Base-by-base conservation (phyloP, 2,329 filamentous ascomycete genomes). In the Claviceps monticola region DNA sequence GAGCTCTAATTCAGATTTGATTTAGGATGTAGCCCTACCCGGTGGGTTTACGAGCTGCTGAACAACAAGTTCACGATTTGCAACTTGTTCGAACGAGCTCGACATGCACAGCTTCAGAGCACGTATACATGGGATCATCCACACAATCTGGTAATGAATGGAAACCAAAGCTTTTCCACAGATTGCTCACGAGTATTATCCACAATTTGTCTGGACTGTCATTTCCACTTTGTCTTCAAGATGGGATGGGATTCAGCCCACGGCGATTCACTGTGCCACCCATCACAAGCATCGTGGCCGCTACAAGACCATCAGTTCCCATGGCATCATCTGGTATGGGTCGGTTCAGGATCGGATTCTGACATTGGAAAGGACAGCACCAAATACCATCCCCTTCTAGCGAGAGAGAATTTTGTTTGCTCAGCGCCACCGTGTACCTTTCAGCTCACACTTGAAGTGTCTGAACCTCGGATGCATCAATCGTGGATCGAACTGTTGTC, bases 371-470 rank as follows among this genome's bases (percentile, higher is more conserved):
- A 53, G 5, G 61, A 66, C 19, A 53, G 51, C 4, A 58, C 53
- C 14, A 69, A 71, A 52, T 68, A 70, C 50, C 68, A 71, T 37
- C 71, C 70, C 1, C 53, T 70, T 16, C 51, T 65, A 29, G 62
- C 67, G 13, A 59, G 61, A 26, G 66, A 70, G 29, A 53, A 59
- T 14, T 74, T 72, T 49, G 58, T 63, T 23, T 77, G 74, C 60
- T 72, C 69, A 0, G 66, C 69, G 3, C 59, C 60, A 1, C 58
- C 62, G 7, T 77, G 74, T 58, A 65, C 66, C 1, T 68, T 74
- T 42, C 57, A 62, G 21, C 51, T 79, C 39, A 66, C 60, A 1
- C 60, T 80, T 17, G 73, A 78, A 51, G 66, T 80, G 6, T 74
- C 71, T 6, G 59, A 67, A 49, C 75, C 75, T 11, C 74, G 74